Percentiles rank a stretch among this genome's conserved stretches.
phyloP scores from a whole-genome alignment of 164 flowering plant species.

The Piper longum region DNA sequence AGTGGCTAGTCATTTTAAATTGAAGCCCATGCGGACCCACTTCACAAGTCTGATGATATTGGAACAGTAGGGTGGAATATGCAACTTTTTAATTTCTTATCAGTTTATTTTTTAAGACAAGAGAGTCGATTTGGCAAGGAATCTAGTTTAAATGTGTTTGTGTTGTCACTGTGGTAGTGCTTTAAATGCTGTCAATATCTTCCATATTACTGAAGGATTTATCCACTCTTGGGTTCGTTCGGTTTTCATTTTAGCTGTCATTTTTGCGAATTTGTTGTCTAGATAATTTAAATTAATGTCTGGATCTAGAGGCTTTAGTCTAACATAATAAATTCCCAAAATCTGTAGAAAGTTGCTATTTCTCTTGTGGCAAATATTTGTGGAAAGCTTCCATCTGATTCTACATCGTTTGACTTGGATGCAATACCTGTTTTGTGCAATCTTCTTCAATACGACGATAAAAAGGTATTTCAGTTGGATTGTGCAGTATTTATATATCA shows the following conservation, averaged over 20 bases:
- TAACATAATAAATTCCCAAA: conserved; percentile 1
- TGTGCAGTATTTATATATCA: background rate
- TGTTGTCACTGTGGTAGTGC: background rate
- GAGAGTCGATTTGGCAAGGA: background rate
- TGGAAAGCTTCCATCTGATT: conserved; percentile 60
- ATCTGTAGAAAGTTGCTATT: conserved; percentile 63
- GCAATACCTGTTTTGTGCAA: conserved; percentile 79
- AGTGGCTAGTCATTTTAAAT: too few species aligned
- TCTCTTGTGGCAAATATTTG: conserved; percentile 73
- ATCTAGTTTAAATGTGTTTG: too few species aligned
- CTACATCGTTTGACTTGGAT: conserved; percentile 46
- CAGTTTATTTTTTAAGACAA: background rate
- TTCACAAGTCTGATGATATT: background rate
- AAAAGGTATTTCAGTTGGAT: conserved; percentile 28
- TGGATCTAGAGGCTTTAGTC: background rate
- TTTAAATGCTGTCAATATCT: too few species aligned
- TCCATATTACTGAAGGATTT: background rate
- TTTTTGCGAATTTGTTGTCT: background rate
- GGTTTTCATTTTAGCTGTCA: background rate
- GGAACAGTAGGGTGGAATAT: background rate
- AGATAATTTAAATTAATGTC: background rate
- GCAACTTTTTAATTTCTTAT: too few species aligned
- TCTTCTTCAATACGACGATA: conserved; percentile 82
- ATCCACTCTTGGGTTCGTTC: background rate
- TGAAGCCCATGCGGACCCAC: too few species aligned